A percentile compares a stretch with the other conserved stretches of the same genome.
phyloP scores from a whole-genome alignment of 768 basidiomycete genomes.

The Termitomyces sp. region DNA sequence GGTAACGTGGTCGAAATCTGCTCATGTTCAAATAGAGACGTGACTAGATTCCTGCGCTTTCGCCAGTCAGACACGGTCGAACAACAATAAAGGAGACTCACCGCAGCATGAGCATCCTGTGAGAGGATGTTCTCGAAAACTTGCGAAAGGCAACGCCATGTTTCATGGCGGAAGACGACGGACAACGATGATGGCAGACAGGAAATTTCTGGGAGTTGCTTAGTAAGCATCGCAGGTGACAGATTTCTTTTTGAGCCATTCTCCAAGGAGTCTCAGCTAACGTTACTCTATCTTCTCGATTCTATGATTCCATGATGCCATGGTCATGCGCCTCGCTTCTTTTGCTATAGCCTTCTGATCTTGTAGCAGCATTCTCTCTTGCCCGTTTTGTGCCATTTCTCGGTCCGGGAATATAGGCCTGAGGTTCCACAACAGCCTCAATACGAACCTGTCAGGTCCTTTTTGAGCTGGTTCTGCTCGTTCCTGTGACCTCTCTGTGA shows the following conservation, averaged over 20 bases:
- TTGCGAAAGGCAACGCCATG: conserved; percentile 93
- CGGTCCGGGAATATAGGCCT: background rate
- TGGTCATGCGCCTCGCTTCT: background rate
- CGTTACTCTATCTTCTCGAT: too few relatives aligned
- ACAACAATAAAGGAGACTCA: conserved; percentile 20
- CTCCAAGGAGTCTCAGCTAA: background rate
- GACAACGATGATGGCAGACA: background rate
- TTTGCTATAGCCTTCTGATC: background rate
- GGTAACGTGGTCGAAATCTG: conserved; percentile 94
- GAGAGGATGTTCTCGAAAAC: conserved; percentile 86
- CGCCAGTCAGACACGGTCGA: conserved; percentile 2
- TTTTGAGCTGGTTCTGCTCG: background rate
- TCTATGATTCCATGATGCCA: background rate
- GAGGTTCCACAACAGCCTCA: background rate
- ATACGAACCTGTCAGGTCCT: background rate
- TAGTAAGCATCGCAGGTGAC: conserved; percentile 9
- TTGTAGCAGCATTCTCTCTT: background rate
- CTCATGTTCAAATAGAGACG: conserved; percentile 90
- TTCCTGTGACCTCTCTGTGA: conserved; percentile 1
- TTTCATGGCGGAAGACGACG: conserved; percentile 53
- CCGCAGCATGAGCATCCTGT: conserved; percentile 92
- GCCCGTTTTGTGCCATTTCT: background rate
- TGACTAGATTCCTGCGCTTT: conserved; percentile 77
- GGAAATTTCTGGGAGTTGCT: conserved; percentile 8
- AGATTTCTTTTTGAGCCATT: background rate